phyloP scores from a whole-genome alignment of 116 monocot genomes.

The Phalaenopsis hybrid region DNA sequence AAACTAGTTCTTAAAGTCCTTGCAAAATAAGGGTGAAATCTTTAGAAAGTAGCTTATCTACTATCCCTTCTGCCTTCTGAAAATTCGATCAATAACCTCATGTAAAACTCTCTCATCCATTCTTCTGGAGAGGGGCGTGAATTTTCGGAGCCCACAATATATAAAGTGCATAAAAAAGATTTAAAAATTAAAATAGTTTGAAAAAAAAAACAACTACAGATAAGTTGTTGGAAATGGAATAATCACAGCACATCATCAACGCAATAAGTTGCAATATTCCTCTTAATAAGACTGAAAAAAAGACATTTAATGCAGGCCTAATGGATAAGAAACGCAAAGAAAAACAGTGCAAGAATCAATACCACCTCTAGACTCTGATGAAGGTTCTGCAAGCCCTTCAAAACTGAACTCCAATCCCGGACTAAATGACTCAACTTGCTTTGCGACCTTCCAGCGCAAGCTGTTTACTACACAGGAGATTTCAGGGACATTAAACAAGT shows the following conservation, averaged over 20 bases:
- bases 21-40: too few relatives aligned
- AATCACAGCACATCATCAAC: not conserved
- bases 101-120: too few relatives aligned
- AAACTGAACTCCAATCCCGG: conserved; percentile 47
- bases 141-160: not conserved
- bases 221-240: not conserved
- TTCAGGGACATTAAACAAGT: conserved; percentile 54
- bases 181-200: not conserved
- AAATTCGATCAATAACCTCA: too few relatives aligned
- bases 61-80: too few relatives aligned
- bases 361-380: conserved; percentile 27
- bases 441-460: conserved; percentile 86
- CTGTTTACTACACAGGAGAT: conserved; percentile 23
- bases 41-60: too few relatives aligned
- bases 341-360: not conserved
- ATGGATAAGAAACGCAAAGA: not conserved
- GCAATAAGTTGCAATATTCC: not conserved
- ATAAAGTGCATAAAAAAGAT: not conserved
- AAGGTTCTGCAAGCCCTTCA: conserved; percentile 18
- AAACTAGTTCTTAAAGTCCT: too few relatives aligned
- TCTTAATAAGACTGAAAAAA: not conserved
- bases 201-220: not conserved
- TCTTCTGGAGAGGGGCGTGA: too few relatives aligned
- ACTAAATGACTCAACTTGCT: conserved; percentile 61
- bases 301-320: not conserved